These are phyloP conservation scores for Malus hybrid DNA, from an alignment of 331 rosid species.

Conservation along the genomic window DNA sequence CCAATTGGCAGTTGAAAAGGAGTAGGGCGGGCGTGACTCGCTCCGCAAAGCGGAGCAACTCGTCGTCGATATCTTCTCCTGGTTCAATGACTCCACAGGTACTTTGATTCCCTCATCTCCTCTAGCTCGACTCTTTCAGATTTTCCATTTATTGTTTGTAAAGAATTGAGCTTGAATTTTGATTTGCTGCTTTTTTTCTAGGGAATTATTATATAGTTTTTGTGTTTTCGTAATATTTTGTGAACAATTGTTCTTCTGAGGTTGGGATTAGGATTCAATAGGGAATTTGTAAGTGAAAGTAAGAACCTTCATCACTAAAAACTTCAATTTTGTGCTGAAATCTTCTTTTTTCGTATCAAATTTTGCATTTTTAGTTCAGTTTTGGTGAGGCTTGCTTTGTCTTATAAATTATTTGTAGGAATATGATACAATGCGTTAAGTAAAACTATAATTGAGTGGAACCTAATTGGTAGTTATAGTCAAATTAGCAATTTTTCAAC, in stretches of 20 bases:
- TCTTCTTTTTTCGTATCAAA: neutral
- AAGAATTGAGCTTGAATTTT: neutral
- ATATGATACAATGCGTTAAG: too few relatives aligned
- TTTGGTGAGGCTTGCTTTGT: neutral
- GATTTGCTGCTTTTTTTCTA: neutral
- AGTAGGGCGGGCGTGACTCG: conserved; percentile 88
- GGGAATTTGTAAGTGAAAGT: neutral
- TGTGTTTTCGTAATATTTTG: neutral
- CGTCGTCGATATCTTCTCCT: conserved; percentile 29
- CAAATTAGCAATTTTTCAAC: neutral
- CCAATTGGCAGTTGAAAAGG: conserved; percentile 66
- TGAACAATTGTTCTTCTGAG: neutral
- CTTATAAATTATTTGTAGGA: neutral
- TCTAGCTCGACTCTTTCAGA: neutral
- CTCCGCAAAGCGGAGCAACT: conserved; percentile 44
- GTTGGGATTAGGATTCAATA: neutral
- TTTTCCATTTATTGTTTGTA: neutral
- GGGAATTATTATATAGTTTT: neutral
- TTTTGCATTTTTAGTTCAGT: neutral
- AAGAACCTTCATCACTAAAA: neutral
- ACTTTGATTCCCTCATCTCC: neutral
- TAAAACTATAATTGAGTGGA: too few relatives aligned
- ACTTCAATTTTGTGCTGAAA: neutral
- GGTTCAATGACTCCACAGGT: conserved; percentile 56
- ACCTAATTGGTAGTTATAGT: too few relatives aligned